Conservation (phyloP, 805 yeast species). For the Barnettozyma wickerhamii region DNA sequence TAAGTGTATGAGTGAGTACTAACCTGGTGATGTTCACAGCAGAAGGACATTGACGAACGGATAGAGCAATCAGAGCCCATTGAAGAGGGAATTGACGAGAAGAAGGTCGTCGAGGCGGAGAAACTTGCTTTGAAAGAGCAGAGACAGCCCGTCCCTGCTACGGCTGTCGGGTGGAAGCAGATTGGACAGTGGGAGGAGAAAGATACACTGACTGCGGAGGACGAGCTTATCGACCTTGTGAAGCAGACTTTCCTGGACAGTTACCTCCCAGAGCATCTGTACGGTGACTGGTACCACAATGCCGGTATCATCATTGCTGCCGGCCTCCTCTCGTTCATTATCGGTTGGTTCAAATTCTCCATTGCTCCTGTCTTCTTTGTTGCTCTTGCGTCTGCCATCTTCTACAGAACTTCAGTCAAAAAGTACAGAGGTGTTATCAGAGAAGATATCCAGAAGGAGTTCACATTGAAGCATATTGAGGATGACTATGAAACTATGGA, state of each 20-base stretch:
- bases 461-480: constrained; percentile 75
- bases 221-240: constrained; percentile 67
- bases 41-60: constrained; percentile 18
- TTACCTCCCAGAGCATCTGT: constrained; percentile 66
- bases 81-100: constrained; percentile 14
- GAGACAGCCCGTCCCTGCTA: constrained; percentile 54
- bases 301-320: constrained; percentile 67
- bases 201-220: constrained; percentile 60
- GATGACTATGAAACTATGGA: constrained; percentile 91
- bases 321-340: constrained; percentile 67
- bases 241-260: constrained; percentile 72
- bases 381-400: constrained; percentile 53
- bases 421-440: constrained; percentile 71
- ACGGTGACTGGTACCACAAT: constrained; percentile 97
- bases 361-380: constrained; percentile 79
- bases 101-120: constrained; percentile 23
- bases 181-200: constrained; percentile 81
- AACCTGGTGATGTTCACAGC: constrained; percentile 14
- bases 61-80: constrained; percentile 5
- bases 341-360: constrained; percentile 75
- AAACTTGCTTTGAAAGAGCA: constrained; percentile 22
- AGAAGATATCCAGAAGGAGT: constrained; percentile 81
- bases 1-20: no score
- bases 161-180: constrained; percentile 92
- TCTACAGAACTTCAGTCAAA: constrained; percentile 80